Evolutionary conservation across 768 basidiomycete genomes (phyloP).

Genomic region (Kwoniella sp.): DNA sequence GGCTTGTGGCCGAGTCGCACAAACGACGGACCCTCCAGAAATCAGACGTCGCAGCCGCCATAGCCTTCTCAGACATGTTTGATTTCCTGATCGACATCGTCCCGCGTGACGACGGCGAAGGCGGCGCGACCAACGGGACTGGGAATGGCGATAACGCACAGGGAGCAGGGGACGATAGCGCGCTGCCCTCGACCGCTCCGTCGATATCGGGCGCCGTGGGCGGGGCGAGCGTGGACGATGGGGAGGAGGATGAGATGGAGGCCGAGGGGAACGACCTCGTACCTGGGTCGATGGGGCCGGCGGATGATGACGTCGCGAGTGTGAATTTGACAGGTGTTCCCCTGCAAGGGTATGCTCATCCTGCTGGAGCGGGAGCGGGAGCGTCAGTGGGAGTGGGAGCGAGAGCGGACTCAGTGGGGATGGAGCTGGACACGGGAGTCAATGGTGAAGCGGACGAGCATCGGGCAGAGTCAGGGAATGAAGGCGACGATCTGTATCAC

Average conservation of each 20-base stretch:
- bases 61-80: conserved; percentile 89
- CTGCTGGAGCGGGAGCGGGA: background rate
- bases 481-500: conserved; percentile 3
- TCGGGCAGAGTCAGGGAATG: conserved; percentile 16
- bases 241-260: no score
- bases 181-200: no score
- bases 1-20: conserved; percentile 89
- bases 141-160: background rate
- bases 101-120: conserved; percentile 66
- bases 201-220: background rate
- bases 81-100: conserved; percentile 97
- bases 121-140: conserved; percentile 3
- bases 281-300: no score
- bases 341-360: no score
- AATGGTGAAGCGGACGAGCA: conserved; percentile 18
- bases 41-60: conserved; percentile 86
- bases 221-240: background rate
- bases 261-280: no score
- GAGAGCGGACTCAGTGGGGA: no score
- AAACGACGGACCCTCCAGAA: conserved; percentile 93
- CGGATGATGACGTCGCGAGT: background rate
- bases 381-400: background rate
- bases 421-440: no score
- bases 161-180: background rate
- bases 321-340: no score